A percentile compares a stretch with the other conserved stretches of the same genome.
phyloP scores from a whole-genome alignment of 805 yeast species.

The Brettanomyces naardenensis region DNA sequence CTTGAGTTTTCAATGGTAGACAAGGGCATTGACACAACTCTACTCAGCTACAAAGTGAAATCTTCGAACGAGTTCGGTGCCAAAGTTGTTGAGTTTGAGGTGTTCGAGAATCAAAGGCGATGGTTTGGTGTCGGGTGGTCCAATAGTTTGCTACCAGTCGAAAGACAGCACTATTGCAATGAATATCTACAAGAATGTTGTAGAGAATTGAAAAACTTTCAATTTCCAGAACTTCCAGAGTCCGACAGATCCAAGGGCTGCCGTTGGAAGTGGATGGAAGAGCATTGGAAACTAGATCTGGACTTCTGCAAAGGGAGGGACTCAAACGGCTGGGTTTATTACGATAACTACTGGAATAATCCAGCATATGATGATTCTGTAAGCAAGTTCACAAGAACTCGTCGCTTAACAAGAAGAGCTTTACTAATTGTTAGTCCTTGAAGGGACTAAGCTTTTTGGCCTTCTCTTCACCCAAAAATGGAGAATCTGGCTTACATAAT shows the following conservation, averaged over 20 bases:
- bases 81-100: conserved; percentile 41
- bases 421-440: too few relatives aligned
- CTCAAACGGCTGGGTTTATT: conserved; percentile 47
- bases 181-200: conserved; percentile 26
- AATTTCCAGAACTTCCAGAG: conserved; percentile 30
- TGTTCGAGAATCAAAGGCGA: conserved; percentile 51
- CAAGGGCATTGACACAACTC: conserved; percentile 6
- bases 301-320: conserved; percentile 30
- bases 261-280: conserved; percentile 54
- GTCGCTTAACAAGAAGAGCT: conserved; percentile 46
- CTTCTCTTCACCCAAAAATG: too few relatives aligned
- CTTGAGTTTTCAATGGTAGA: conserved; percentile 18
- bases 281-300: conserved; percentile 39
- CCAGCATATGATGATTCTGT: conserved; percentile 36
- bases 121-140: conserved; percentile 61
- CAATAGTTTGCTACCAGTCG: conserved; percentile 41
- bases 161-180: conserved; percentile 41
- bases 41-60: conserved; percentile 7
- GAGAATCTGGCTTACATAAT: neutral
- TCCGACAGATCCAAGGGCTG: conserved; percentile 29
- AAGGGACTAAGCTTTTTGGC: too few relatives aligned
- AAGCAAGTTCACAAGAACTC: conserved; percentile 41
- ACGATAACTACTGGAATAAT: conserved; percentile 42
- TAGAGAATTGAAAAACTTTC: conserved; percentile 28
- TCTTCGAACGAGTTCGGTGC: conserved; percentile 18